These are phyloP conservation scores for Phycomyces blakesleeanus DNA, from an alignment of 192 early-diverging fungal species.

Conservation along the genomic window DNA sequence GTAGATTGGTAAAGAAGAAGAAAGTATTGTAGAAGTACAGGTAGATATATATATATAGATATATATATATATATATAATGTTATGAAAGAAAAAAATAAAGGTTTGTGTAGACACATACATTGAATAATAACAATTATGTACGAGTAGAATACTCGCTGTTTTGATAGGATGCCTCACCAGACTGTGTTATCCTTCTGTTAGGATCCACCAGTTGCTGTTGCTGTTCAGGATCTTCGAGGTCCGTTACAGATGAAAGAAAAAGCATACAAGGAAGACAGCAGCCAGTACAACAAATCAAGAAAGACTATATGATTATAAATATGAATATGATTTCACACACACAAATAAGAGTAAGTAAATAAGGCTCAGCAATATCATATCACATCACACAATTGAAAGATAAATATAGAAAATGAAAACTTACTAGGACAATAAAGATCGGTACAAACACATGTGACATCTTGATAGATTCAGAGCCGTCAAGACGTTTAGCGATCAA, in stretches of 20 bases:
- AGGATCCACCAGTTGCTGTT: slow-evolving; percentile 25
- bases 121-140: background rate
- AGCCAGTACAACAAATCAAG: slow-evolving; percentile 54
- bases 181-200: slow-evolving; percentile 32
- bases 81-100: no score
- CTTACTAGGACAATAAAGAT: slow-evolving; percentile 58
- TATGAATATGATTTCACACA: background rate
- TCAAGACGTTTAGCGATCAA: slow-evolving; percentile 50
- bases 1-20: background rate
- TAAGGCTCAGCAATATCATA: background rate
- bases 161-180: slow-evolving; percentile 14
- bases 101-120: background rate
- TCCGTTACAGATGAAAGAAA: slow-evolving; percentile 39
- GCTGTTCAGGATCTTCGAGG: slow-evolving; percentile 31
- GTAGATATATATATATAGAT: no score
- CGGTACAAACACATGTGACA: slow-evolving; percentile 63
- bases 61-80: no score
- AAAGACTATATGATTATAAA: slow-evolving; percentile 27
- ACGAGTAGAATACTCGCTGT: background rate
- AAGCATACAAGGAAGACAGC: slow-evolving; percentile 54
- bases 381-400: slow-evolving; percentile 8
- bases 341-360: background rate
- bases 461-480: slow-evolving; percentile 38
- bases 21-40: background rate
- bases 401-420: no score